A percentile compares a stretch with the other conserved stretches of the same genome.
Evolutionary conservation across 352 stramenopile species (phyloP).

Genomic region (Phytopythium montanum): DNA sequence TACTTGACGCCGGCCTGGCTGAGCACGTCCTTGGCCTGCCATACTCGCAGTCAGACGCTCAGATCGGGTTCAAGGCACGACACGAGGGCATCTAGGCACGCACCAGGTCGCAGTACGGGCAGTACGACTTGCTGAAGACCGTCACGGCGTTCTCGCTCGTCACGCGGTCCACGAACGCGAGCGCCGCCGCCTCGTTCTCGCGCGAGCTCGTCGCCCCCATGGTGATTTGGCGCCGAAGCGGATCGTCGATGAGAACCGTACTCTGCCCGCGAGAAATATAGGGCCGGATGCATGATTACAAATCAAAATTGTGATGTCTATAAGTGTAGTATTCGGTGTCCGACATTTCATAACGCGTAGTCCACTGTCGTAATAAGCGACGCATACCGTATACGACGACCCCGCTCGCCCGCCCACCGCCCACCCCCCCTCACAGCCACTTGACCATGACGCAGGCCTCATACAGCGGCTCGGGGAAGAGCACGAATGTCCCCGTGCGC

Average conservation of each 20-base stretch:
- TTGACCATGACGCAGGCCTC: conserved; percentile 20
- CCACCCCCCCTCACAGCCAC: conserved; percentile 12
- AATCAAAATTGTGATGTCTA: background rate
- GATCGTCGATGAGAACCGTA: background rate
- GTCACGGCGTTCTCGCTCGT: conserved; percentile 46
- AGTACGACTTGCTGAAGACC: conserved; percentile 94
- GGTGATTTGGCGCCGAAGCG: background rate
- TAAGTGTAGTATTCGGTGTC: too few relatives aligned
- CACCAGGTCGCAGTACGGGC: conserved; percentile 88
- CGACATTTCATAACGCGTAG: background rate
- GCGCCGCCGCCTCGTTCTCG: conserved; percentile 47
- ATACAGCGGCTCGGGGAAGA: conserved; percentile 19
- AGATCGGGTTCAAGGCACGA: background rate
- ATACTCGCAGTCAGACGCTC: background rate
- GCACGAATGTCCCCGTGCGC: conserved; percentile 9
- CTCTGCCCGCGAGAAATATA: background rate
- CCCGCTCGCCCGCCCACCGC: too few relatives aligned
- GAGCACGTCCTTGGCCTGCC: conserved; percentile 86
- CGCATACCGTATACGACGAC: background rate
- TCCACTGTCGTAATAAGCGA: background rate
- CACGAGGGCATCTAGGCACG: background rate
- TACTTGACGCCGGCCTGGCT: conserved; percentile 45
- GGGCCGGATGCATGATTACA: background rate
- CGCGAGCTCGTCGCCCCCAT: conserved; percentile 41
- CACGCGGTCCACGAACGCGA: conserved; percentile 51